Conservation (phyloP, 202 grass and related monocot genomes). For the Alloteropsis angusta region DNA sequence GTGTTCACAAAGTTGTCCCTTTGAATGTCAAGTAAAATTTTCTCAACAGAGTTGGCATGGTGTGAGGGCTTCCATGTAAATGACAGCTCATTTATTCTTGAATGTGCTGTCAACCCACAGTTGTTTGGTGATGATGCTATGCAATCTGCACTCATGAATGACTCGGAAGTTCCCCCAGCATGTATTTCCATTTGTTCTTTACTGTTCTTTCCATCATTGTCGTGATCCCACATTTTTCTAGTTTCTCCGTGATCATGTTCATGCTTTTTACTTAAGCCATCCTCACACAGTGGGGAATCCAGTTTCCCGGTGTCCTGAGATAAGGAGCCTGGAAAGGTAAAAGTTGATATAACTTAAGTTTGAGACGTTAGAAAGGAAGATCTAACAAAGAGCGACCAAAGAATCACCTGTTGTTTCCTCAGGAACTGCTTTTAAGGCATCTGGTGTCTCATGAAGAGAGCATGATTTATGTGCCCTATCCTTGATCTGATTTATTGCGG, state of each 20-base stretch:
- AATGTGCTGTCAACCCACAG: conserved; percentile 4
- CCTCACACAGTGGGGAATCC: background rate
- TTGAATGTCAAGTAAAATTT: conserved; percentile 39
- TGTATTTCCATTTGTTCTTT: conserved; percentile 20
- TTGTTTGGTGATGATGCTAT: conserved; percentile 11
- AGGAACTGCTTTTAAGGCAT: background rate
- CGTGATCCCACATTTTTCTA: background rate
- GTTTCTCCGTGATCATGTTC: conserved; percentile 21
- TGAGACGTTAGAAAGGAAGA: background rate
- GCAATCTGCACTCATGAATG: background rate
- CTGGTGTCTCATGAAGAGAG: background rate
- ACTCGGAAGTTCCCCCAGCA: conserved; percentile 6
- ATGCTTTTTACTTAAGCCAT: conserved; percentile 13
- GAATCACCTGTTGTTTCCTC: conserved; percentile 26
- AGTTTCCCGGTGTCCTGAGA: conserved; percentile 14
- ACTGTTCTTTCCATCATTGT: background rate
- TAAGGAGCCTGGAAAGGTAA: conserved; percentile 32
- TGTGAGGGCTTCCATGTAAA: conserved; percentile 28
- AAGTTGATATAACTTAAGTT: background rate
- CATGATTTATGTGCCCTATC: background rate
- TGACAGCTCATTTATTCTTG: conserved; percentile 12
- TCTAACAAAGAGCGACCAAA: conserved; percentile 12
- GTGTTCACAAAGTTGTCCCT: conserved; percentile 31
- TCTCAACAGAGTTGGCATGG: conserved; percentile 15
- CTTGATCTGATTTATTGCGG: background rate